phyloP scores from a whole-genome alignment of 805 yeast species.

The Lachancea mirantina region DNA sequence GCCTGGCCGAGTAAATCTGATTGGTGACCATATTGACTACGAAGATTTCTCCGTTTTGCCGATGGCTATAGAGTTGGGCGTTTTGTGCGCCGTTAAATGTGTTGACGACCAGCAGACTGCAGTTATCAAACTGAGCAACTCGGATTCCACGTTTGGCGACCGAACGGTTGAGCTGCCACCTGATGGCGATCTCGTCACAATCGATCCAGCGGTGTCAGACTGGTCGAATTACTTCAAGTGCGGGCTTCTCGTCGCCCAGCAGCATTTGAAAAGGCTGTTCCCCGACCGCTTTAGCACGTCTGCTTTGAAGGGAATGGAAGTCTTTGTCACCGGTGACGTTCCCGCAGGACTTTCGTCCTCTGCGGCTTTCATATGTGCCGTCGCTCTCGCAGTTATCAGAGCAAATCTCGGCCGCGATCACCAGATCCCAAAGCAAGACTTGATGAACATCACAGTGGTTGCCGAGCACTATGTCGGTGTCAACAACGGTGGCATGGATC shows the following conservation, averaged over 20 bases:
- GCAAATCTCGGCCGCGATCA: slow-evolving; percentile 40
- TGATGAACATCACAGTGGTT: slow-evolving; percentile 54
- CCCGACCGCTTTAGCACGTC: slow-evolving; percentile 25
- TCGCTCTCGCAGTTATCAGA: slow-evolving; percentile 49
- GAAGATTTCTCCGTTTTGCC: slow-evolving; percentile 61
- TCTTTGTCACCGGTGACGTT: slow-evolving; percentile 54
- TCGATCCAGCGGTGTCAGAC: slow-evolving; percentile 43
- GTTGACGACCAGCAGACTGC: slow-evolving; percentile 18
- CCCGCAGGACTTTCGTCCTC: slow-evolving; percentile 67
- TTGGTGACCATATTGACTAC: slow-evolving; percentile 73
- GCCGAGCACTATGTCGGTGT: slow-evolving; percentile 69
- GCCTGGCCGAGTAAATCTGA: slow-evolving; percentile 71
- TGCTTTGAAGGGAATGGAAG: slow-evolving; percentile 41
- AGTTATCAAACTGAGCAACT: slow-evolving; percentile 32
- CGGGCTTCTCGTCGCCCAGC: slow-evolving; percentile 53
- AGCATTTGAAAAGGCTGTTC: slow-evolving; percentile 33
- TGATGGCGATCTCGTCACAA: slow-evolving; percentile 36
- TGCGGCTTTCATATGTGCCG: slow-evolving; percentile 64
- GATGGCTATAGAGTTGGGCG: slow-evolving; percentile 62
- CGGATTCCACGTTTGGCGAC: slow-evolving; percentile 31
- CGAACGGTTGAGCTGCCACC: slow-evolving; percentile 35
- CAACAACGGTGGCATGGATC: slow-evolving; percentile 77
- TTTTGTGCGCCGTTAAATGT: slow-evolving; percentile 45
- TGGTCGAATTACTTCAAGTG: slow-evolving; percentile 71
- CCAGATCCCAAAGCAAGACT: slow-evolving; percentile 40